These are phyloP conservation scores for Candida nitratophila DNA, from an alignment of 805 yeast species.

Conservation along the genomic window DNA sequence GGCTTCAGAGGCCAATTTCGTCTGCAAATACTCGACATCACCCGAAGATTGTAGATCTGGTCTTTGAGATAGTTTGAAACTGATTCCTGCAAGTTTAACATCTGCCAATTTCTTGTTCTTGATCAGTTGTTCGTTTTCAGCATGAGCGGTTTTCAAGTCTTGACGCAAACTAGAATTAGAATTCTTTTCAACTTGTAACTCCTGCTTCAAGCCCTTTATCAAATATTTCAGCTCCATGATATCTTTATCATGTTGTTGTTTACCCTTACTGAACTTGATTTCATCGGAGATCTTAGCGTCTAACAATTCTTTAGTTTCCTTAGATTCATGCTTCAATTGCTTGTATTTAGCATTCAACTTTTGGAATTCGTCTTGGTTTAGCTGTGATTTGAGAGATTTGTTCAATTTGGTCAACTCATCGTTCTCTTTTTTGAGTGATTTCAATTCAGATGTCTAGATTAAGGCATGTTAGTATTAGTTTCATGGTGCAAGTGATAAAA, in stretches of 20 bases:
- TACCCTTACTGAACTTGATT: conserved; percentile 36
- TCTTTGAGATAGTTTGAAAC: conserved; percentile 21
- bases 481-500: not conserved
- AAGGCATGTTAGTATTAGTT: not conserved
- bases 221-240: conserved; percentile 28
- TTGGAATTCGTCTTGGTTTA: conserved; percentile 12
- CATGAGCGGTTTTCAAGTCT: conserved; percentile 20
- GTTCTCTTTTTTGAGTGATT: conserved; percentile 9
- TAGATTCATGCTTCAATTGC: conserved; percentile 39
- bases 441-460: not conserved
- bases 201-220: conserved; percentile 21
- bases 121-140: conserved; percentile 27
- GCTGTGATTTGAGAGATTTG: not conserved
- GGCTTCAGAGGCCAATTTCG: conserved; percentile 56
- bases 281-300: conserved; percentile 37
- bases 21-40: conserved; percentile 53
- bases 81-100: conserved; percentile 25
- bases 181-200: conserved; percentile 21
- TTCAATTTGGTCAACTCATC: conserved; percentile 12
- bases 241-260: conserved; percentile 34
- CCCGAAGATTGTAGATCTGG: conserved; percentile 8
- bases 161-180: conserved; percentile 15
- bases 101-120: conserved; percentile 24
- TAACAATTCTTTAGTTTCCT: conserved; percentile 32
- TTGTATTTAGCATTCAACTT: conserved; percentile 23